Base-by-base conservation (phyloP, 2,329 filamentous ascomycete genomes). In the Fusarium longipes region DNA sequence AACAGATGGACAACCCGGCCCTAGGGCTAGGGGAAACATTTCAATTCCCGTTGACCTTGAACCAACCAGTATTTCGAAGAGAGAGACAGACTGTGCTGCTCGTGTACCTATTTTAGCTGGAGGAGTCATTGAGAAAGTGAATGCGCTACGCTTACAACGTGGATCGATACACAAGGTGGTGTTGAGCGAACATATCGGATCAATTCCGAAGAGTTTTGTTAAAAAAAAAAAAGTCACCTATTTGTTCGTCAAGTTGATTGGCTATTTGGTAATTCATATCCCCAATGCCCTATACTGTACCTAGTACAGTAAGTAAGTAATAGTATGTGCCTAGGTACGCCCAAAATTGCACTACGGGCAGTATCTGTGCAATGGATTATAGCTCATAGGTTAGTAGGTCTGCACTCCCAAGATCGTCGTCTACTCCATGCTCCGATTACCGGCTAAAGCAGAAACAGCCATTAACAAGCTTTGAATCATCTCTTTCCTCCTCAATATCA, bases 21-120 rank as follows among this genome's bases (percentile, higher is more conserved):
- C 39, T 43, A 68, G 65, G 60, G 65, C 36, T 50, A 50, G 27
- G 35, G 47, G n/a, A 35, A 59, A 25, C 44, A 63, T 49, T 35
- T 57, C 42, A 12, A 39, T 24, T 35, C n/a, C 49, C 38, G 18
- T 18, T 54, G 27, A 18, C 50, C n/a, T 40, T 20, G 10, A 30
- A 33, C 24, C 42, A 59, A 36, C 24, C 45, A 48, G 27, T 49
- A 35, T 36, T 38, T 18, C 24, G 22, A 20, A 40, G 54, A 59
- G 24, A 33, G 24, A 27, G 35, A 56, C 45, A 36, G 40, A 18
- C 29, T 48, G 20, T 43, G 49, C 36, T 40, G 20, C 17, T 27
- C n/a, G 22, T 33, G 24, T 42, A 24, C 29, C 12, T 25, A 7
- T 32, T 30, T 49, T 39, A 18, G 27, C 22, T 18, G 43, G 50